These are phyloP conservation scores for Gyromitra esculenta DNA, from an alignment of 2,329 filamentous ascomycete genomes.

Conservation along the genomic window DNA sequence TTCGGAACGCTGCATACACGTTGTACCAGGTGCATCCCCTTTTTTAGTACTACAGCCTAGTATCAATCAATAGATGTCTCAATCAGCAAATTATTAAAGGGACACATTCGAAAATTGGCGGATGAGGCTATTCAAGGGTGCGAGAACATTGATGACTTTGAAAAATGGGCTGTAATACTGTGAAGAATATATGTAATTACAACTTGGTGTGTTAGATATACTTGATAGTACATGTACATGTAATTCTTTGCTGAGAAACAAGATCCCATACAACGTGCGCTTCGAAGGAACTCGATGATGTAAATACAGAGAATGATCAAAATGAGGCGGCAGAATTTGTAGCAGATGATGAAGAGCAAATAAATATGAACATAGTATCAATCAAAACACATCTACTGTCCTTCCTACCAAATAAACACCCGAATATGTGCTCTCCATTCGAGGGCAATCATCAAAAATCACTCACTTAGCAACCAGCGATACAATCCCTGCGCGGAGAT, in stretches of 20 bases:
- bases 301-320: not conserved
- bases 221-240: not conserved
- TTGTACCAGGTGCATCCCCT: too few species aligned
- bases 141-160: not conserved
- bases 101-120: not conserved
- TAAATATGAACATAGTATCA: not conserved
- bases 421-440: too few species aligned
- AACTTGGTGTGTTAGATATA: slow-evolving; percentile 9
- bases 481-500: too few species aligned
- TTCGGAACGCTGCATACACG: too few species aligned
- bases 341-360: not conserved
- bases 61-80: slow-evolving; percentile 31
- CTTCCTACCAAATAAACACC: too few species aligned
- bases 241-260: not conserved
- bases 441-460: too few species aligned
- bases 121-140: not conserved
- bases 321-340: not conserved
- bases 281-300: not conserved
- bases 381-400: too few species aligned
- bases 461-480: too few species aligned
- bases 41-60: not conserved
- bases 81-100: slow-evolving; percentile 34
- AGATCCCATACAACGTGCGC: not conserved
- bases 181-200: not conserved
- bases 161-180: not conserved